Evolutionary conservation across 352 stramenopile species (phyloP).

Genomic region (Phytophthora cajani): DNA sequence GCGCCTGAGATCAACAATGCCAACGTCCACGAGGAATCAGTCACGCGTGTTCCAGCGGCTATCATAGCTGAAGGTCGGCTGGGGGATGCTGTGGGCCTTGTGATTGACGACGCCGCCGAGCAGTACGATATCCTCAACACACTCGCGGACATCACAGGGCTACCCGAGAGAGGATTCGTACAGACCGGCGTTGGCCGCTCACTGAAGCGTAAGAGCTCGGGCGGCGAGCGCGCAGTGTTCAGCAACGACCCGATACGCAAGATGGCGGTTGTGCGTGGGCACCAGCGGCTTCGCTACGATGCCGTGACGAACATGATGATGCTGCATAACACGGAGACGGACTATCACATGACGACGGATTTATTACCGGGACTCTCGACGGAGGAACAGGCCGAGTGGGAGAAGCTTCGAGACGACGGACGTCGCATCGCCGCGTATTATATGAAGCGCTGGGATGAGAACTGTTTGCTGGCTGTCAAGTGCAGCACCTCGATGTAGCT

Average conservation of each 20-base stretch:
- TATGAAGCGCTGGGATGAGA: conserved; percentile 50
- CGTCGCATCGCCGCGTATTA: conserved; percentile 50
- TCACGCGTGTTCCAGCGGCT: conserved; percentile 48
- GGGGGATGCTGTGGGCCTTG: conserved; percentile 40
- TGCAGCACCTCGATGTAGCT: conserved; percentile 4
- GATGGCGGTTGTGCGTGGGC: conserved; percentile 49
- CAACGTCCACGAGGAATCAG: conserved; percentile 53
- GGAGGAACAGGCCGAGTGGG: conserved; percentile 29
- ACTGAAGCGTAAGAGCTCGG: conserved; percentile 47
- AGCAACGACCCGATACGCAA: conserved; percentile 66
- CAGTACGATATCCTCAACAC: conserved; percentile 75
- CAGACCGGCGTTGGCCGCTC: conserved; percentile 67
- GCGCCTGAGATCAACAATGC: conserved; percentile 48
- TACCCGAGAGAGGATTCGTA: conserved; percentile 53
- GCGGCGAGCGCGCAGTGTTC: conserved; percentile 42
- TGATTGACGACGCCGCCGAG: conserved; percentile 50
- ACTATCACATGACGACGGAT: conserved; percentile 47
- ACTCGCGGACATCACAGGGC: conserved; percentile 64
- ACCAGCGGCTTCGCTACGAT: conserved; percentile 53
- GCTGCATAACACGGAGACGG: conserved; percentile 51
- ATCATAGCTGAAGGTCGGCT: conserved; percentile 61
- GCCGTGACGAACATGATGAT: conserved; percentile 47
- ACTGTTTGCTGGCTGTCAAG: conserved; percentile 32
- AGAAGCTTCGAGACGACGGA: conserved; percentile 39
- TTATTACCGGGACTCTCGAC: conserved; percentile 39